phyloP scores from a whole-genome alignment of 768 basidiomycete genomes.

The Leccinum uliginosum region DNA sequence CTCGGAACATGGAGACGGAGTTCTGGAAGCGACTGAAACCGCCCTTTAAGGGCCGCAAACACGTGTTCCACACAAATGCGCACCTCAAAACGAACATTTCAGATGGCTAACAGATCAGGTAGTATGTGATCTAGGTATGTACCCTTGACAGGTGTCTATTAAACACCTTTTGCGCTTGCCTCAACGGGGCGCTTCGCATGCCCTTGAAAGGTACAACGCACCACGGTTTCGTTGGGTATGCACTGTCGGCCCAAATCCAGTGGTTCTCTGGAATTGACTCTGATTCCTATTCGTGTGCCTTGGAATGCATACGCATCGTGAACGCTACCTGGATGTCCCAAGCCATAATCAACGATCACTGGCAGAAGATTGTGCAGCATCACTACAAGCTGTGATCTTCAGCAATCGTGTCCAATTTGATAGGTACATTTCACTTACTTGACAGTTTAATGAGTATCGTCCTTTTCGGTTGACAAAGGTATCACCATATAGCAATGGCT shows the following conservation, averaged over 20 bases:
- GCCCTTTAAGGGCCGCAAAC: conserved; percentile 2
- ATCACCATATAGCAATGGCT: background rate
- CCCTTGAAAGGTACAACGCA: too few relatives aligned
- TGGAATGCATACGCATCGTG: too few relatives aligned
- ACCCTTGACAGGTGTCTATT: conserved; percentile 1
- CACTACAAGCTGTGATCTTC: background rate
- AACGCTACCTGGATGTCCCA: too few relatives aligned
- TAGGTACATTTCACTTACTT: background rate
- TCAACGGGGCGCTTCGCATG: background rate
- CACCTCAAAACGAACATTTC: background rate
- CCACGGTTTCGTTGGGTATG: too few relatives aligned
- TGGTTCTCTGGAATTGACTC: too few relatives aligned
- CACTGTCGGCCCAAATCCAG: too few relatives aligned
- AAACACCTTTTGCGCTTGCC: background rate
- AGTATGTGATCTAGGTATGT: background rate
- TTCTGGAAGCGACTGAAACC: background rate
- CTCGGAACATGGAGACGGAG: background rate
- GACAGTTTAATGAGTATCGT: background rate
- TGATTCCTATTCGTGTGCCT: too few relatives aligned
- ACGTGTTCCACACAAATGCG: background rate
- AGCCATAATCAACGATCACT: too few relatives aligned
- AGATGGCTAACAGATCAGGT: too few relatives aligned
- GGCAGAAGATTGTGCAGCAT: too few relatives aligned
- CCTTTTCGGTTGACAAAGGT: background rate
- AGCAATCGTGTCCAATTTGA: background rate